Base-by-base conservation (phyloP, 129 eudicot species). In the Lonicera japonica region DNA sequence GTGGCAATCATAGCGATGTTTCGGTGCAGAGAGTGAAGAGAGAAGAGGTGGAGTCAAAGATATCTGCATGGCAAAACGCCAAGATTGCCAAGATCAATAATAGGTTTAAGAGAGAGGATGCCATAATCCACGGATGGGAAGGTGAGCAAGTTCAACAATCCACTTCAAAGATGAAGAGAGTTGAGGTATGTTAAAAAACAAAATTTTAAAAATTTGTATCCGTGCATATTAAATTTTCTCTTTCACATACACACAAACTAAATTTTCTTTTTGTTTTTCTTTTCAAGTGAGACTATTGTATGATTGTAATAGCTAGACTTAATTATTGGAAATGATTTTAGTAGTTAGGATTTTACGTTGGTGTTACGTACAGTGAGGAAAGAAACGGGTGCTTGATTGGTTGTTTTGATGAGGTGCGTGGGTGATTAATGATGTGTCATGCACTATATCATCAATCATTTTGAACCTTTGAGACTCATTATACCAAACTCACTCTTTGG, bases 31-130 rank as follows among this genome's bases (percentile, higher is more conserved):
- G 81, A 24, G 84, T 82, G 73, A 92, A 77, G 88, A 92, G 75
- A 61, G 98, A 85, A 70, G 98, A 92, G 68, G 98, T 79, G 51
- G 98, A 87, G 36, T 46, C 90, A 25, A 87, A 87, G 91, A 92
- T 92, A 17, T 57, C 60, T 13, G 96, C 98, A 11, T 92, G 98
- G 98, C 83, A 82, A 67, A 83, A 76, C 12, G 98, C 88, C 13
- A 87, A 92, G 71, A 65, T 87, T 19, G 73, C 96, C 0, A 87
- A 87, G 86, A 76, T 92, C 36, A 87, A 88, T 58, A 92, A 92
- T 54, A 59, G 96, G 84, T 87, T 82, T 58, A 92, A 92, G 76
- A 60, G 96, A 8, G 95, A 92, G 73, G 95, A 84, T 21, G 79
- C 96, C 3, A 71, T 92, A 21, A 84, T 92, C 46, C 75, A 53